phyloP scores from a whole-genome alignment of 2,329 filamentous ascomycete genomes.

The Cordyceps farinosa region DNA sequence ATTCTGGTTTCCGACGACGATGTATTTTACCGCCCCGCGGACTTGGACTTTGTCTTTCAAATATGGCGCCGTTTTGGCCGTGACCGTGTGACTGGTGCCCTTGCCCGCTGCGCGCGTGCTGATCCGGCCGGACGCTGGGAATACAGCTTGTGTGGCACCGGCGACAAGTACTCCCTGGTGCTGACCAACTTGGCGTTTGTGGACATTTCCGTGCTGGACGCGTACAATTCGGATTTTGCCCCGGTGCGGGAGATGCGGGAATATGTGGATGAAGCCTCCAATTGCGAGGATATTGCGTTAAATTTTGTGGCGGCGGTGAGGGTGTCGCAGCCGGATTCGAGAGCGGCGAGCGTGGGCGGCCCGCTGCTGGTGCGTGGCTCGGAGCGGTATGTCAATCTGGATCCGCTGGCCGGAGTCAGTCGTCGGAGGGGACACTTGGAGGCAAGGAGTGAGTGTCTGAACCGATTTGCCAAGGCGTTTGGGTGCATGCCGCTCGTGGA shows the following conservation, averaged over 20 bases:
- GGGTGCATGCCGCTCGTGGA: conserved; percentile 33
- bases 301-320: conserved; percentile 35
- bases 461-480: conserved; percentile 33
- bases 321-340: neutral
- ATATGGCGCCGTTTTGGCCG: conserved; percentile 38
- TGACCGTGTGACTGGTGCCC: conserved; percentile 33
- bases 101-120: conserved; percentile 33
- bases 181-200: conserved; percentile 37
- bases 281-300: conserved; percentile 40
- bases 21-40: conserved; percentile 36
- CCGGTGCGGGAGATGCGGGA: conserved; percentile 30
- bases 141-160: conserved; percentile 32
- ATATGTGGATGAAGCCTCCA: conserved; percentile 37
- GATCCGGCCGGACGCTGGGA: conserved; percentile 27
- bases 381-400: conserved; percentile 31
- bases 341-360: conserved; percentile 27
- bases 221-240: conserved; percentile 35
- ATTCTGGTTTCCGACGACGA: conserved; percentile 40
- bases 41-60: conserved; percentile 40
- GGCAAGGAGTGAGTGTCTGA: conserved; percentile 34
- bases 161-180: conserved; percentile 35
- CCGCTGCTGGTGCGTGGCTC: conserved; percentile 35
- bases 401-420: conserved; percentile 33
- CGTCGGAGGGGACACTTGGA: conserved; percentile 31
- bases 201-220: conserved; percentile 37